Conservation (phyloP, 805 yeast species). For the Ogataea trehaloabstinens region DNA sequence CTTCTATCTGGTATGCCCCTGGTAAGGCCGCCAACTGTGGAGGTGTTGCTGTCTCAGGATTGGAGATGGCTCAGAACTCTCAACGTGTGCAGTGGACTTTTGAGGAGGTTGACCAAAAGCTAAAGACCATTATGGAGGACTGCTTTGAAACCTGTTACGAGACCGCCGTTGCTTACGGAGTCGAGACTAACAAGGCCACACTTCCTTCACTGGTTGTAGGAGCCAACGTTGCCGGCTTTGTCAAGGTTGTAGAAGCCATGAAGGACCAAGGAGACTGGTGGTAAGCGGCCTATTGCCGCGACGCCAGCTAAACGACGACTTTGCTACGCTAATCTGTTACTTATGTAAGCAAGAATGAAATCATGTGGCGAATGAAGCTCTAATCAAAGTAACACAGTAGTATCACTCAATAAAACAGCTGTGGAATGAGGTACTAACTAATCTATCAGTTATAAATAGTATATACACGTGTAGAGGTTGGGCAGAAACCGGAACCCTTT, state of each 20-base stretch:
- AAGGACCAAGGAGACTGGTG: conserved; percentile 86
- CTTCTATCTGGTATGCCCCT: conserved; percentile 95
- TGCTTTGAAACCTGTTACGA: conserved; percentile 92
- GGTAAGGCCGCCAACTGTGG: conserved; percentile 99
- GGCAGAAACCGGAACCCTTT: no score
- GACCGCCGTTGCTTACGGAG: conserved; percentile 78
- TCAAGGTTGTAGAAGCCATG: conserved; percentile 98
- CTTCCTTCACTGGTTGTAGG: conserved; percentile 97
- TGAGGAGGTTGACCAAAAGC: conserved; percentile 88
- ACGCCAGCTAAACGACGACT: no score
- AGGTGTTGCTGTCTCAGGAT: conserved; percentile 98
- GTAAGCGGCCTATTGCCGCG: no score
- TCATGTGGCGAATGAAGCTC: no score
- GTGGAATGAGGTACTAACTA: no score
- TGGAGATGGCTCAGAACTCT: conserved; percentile 99
- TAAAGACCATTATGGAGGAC: conserved; percentile 88
- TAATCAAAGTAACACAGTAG: no score
- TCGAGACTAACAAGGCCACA: conserved; percentile 60
- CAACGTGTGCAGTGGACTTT: conserved; percentile 87
- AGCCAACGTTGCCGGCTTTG: conserved; percentile 98
- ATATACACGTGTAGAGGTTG: no score
- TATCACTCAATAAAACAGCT: no score
- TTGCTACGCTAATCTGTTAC: no score
- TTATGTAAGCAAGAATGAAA: no score
- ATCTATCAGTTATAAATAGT: no score